A percentile compares a stretch with the other conserved stretches of the same genome.
Conservation (phyloP, 2,329 filamentous ascomycete species). For the Ramularia collo-cygni region DNA sequence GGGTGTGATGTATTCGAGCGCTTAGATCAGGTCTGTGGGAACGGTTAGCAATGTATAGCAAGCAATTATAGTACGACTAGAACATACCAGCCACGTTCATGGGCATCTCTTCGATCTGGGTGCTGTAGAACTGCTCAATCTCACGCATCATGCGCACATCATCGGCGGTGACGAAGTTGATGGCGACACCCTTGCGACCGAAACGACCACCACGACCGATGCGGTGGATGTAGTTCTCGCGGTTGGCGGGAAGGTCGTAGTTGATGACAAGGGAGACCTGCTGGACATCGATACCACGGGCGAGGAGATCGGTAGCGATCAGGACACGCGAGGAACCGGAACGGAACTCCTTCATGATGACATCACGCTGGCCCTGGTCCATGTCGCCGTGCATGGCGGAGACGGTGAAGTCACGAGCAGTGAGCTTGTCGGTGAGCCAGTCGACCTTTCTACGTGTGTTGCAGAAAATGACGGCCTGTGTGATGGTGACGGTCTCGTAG, state of each 20-base stretch:
- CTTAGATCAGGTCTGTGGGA: slow-evolving; percentile 34
- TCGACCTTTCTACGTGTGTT: slow-evolving; percentile 99
- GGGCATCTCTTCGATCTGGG: slow-evolving; percentile 99
- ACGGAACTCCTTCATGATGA: slow-evolving; percentile 99
- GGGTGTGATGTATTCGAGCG: slow-evolving; percentile 11
- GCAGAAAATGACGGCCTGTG: slow-evolving; percentile 99
- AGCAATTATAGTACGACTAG: not conserved
- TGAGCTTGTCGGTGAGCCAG: slow-evolving; percentile 99
- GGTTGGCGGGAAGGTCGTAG: slow-evolving; percentile 98
- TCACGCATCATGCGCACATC: slow-evolving; percentile 99
- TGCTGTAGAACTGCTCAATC: slow-evolving; percentile 99
- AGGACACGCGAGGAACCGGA: slow-evolving; percentile 97
- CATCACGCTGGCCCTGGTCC: slow-evolving; percentile 94
- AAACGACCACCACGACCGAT: slow-evolving; percentile 99
- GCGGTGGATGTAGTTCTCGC: slow-evolving; percentile 99
- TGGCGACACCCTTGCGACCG: slow-evolving; percentile 99
- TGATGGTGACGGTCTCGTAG: slow-evolving; percentile 99
- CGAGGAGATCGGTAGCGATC: slow-evolving; percentile 94
- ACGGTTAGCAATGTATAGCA: slow-evolving; percentile 33
- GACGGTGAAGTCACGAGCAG: slow-evolving; percentile 93
- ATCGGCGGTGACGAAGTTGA: slow-evolving; percentile 99
- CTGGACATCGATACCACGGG: slow-evolving; percentile 99
- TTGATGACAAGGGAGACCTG: slow-evolving; percentile 99
- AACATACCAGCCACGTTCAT: slow-evolving; percentile 71
- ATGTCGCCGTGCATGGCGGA: slow-evolving; percentile 99